Conservation (phyloP, 2,329 filamentous ascomycete species). For the Alternaria arbusti region DNA sequence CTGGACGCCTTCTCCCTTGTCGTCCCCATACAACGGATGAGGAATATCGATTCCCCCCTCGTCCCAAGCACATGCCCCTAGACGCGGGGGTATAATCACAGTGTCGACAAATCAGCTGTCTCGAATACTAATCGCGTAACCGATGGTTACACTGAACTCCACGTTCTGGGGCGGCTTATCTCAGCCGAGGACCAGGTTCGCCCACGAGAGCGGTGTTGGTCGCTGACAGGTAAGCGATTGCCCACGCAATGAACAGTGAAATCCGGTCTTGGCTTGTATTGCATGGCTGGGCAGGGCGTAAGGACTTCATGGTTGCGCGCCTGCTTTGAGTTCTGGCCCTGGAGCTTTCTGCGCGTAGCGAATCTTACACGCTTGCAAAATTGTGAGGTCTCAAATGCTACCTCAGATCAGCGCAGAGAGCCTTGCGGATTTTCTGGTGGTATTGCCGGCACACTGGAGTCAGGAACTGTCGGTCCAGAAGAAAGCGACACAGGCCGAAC, state of each 20-base stretch:
- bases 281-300: not conserved
- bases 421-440: not conserved
- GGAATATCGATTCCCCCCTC: not conserved
- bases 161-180: constrained; percentile 4
- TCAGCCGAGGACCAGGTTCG: not conserved
- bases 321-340: too few species aligned
- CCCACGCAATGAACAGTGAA: not conserved
- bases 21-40: not conserved
- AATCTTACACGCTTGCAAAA: not conserved
- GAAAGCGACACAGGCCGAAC: not conserved
- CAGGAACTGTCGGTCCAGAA: not conserved
- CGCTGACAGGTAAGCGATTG: not conserved
- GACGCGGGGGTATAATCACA: too few species aligned
- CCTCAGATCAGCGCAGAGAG: not conserved
- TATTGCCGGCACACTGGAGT: not conserved
- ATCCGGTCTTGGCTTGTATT: not conserved
- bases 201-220: constrained; percentile 1
- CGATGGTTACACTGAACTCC: not conserved
- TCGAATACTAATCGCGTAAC: not conserved
- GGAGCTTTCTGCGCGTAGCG: not conserved
- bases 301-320: too few species aligned
- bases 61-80: not conserved
- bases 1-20: not conserved
- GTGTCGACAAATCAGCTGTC: not conserved
- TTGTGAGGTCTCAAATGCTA: not conserved